A percentile compares a stretch with the other conserved stretches of the same genome.
phyloP scores from a whole-genome alignment of 2,329 filamentous ascomycete species.

The Pseudogymnoascus verrucosus region DNA sequence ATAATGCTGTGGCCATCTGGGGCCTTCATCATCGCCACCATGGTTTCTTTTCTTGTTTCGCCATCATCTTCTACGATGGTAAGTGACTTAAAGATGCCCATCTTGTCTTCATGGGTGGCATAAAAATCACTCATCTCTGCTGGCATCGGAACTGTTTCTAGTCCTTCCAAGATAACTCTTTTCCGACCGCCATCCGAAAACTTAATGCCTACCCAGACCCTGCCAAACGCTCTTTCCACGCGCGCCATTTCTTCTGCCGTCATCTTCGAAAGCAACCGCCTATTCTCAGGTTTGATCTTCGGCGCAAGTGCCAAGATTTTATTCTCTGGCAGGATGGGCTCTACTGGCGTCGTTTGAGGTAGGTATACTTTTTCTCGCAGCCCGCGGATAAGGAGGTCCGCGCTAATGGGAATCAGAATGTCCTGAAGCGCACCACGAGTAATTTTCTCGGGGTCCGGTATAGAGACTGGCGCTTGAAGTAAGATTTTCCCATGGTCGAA shows the following conservation, averaged over 20 bases:
- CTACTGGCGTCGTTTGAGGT: conserved; percentile 33
- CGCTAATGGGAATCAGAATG: conserved; percentile 56
- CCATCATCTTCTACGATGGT: not conserved
- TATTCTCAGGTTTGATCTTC: conserved; percentile 62
- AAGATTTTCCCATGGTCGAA: conserved; percentile 79
- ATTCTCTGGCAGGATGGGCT: conserved; percentile 20
- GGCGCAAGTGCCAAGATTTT: conserved; percentile 48
- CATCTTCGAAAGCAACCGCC: conserved; percentile 50
- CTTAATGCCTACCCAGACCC: conserved; percentile 51
- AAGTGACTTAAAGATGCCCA: conserved; percentile 2
- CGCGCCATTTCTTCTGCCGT: conserved; percentile 45
- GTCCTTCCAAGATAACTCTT: conserved; percentile 21
- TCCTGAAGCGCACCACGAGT: conserved; percentile 43
- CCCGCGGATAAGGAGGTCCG: conserved; percentile 59
- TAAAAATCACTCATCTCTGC: conserved; percentile 1
- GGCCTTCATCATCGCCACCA: conserved; percentile 10
- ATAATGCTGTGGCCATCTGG: conserved; percentile 16
- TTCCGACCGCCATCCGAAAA: conserved; percentile 15
- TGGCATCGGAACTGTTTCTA: conserved; percentile 14
- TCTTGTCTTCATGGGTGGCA: not conserved
- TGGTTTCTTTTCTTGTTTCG: not conserved
- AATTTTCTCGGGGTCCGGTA: conserved; percentile 39
- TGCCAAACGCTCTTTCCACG: conserved; percentile 52
- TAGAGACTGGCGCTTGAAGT: conserved; percentile 51
- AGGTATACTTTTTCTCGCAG: conserved; percentile 58